Percentiles rank a stretch among this genome's conserved stretches.
These are phyloP conservation scores for Hygrophoropsis aurantiaca DNA, from an alignment of 768 basidiomycete species.

Conservation along the genomic window DNA sequence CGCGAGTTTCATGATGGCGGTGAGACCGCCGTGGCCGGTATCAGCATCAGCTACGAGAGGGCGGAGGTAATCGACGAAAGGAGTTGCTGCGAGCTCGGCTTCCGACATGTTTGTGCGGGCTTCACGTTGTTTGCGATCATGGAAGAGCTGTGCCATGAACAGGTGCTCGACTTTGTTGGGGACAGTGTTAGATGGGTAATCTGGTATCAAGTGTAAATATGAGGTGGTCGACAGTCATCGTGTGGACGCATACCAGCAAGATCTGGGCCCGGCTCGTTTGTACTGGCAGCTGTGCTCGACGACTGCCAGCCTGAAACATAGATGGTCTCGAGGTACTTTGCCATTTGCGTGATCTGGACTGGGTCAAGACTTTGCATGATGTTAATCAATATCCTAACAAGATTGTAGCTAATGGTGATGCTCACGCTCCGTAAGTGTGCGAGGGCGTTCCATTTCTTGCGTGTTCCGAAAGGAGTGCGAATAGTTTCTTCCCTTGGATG, in stretches of 20 bases:
- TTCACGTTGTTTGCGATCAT: constrained; percentile 95
- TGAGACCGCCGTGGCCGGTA: constrained; percentile 96
- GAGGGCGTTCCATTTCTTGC: constrained; percentile 77
- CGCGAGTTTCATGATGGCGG: constrained; percentile 97
- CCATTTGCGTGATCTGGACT: constrained; percentile 99
- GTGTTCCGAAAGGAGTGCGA: constrained; percentile 70
- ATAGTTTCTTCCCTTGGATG: constrained; percentile 85
- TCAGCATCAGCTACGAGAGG: constrained; percentile 97
- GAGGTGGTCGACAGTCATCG: neutral
- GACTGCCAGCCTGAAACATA: constrained; percentile 98
- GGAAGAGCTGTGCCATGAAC: constrained; percentile 98
- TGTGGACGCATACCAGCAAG: constrained; percentile 71
- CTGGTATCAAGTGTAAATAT: constrained; percentile 35
- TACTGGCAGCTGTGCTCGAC: constrained; percentile 89
- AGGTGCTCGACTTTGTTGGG: constrained; percentile 98
- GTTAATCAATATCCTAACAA: constrained; percentile 1
- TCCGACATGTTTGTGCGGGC: constrained; percentile 70
- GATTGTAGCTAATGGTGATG: constrained; percentile 21
- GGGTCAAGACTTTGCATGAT: constrained; percentile 80
- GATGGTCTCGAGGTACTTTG: constrained; percentile 95
- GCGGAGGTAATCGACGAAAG: constrained; percentile 84
- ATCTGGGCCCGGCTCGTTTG: constrained; percentile 97
- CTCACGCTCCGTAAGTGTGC: constrained; percentile 98
- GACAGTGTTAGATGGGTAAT: constrained; percentile 98
- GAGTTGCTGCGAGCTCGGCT: constrained; percentile 67